Evolutionary conservation across 2,329 filamentous ascomycete species (phyloP).

Genomic region (Chaetomium strumarium): DNA sequence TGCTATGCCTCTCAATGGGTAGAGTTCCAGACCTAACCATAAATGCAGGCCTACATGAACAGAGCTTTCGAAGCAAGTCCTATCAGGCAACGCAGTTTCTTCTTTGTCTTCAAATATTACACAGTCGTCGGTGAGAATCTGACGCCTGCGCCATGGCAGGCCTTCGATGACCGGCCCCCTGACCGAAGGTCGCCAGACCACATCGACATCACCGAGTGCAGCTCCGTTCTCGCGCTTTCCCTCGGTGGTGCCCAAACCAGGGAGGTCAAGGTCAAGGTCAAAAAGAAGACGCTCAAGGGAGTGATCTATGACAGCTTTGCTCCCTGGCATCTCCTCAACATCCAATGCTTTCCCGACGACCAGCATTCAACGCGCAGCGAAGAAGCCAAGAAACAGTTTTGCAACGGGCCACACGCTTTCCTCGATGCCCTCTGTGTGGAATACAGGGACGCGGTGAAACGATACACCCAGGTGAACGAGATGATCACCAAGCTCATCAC

Average conservation of each 20-base stretch:
- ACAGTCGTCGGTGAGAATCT: constrained; percentile 52
- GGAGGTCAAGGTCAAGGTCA: constrained; percentile 41
- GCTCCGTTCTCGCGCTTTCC: constrained; percentile 53
- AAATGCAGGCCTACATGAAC: constrained; percentile 39
- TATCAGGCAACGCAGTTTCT: constrained; percentile 50
- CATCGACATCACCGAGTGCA: constrained; percentile 54
- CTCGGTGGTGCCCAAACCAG: constrained; percentile 47
- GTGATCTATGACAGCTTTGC: constrained; percentile 53
- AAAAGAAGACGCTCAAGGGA: constrained; percentile 44
- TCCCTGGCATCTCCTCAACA: constrained; percentile 53
- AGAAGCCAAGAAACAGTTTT: constrained; percentile 49
- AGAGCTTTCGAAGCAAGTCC: constrained; percentile 41
- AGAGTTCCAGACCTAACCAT: no score
- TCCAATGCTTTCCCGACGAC: constrained; percentile 56
- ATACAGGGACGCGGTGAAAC: constrained; percentile 54
- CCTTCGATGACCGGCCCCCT: constrained; percentile 42
- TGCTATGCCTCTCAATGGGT: not conserved
- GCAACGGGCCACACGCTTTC: constrained; percentile 58
- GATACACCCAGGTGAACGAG: constrained; percentile 52
- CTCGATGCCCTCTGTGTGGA: constrained; percentile 52
- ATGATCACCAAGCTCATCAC: constrained; percentile 54
- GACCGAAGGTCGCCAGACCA: constrained; percentile 40
- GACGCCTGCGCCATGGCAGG: constrained; percentile 55
- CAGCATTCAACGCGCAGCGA: constrained; percentile 50
- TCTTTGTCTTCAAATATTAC: constrained; percentile 61